Percentiles rank a stretch among this genome's conserved stretches.
Evolutionary conservation across 2,329 filamentous ascomycete species (phyloP).

Genomic region (Exophiala oligosperma): DNA sequence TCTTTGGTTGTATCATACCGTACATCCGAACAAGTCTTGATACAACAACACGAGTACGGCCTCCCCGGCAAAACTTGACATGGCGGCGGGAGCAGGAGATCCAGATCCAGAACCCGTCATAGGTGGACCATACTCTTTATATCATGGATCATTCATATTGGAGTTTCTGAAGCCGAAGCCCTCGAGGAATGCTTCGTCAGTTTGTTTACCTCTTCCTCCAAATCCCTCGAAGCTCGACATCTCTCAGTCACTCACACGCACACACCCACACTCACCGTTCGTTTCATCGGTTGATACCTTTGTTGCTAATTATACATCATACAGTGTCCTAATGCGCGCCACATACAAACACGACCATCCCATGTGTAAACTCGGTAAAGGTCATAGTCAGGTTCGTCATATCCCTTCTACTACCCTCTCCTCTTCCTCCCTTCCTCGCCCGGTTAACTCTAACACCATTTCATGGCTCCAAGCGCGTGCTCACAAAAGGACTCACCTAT

Average conservation of each 20-base stretch:
- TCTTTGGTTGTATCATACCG: too few species aligned
- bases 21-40: too few species aligned
- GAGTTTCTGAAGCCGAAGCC: slow-evolving; percentile 18
- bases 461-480: too few species aligned
- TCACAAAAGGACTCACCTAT: neutral
- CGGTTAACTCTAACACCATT: neutral
- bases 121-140: slow-evolving; percentile 13
- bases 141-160: slow-evolving; percentile 15
- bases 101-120: slow-evolving; percentile 14
- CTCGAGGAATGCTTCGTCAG: slow-evolving; percentile 20
- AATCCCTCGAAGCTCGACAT: too few species aligned
- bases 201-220: neutral
- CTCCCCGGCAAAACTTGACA: neutral
- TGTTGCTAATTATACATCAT: too few species aligned
- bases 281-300: too few species aligned
- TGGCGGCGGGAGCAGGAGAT: neutral
- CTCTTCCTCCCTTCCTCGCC: neutral
- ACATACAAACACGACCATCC: slow-evolving; percentile 20
- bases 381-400: slow-evolving; percentile 11
- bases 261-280: too few species aligned
- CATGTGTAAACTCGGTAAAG: slow-evolving; percentile 11
- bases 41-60: neutral
- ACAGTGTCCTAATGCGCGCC: slow-evolving; percentile 19
- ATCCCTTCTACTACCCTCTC: neutral
- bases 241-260: too few species aligned